Percentiles rank a stretch among this genome's conserved stretches.
These are phyloP conservation scores for Endocalyx cinctus DNA, from an alignment of 2,329 filamentous ascomycete genomes.

Conservation along the genomic window DNA sequence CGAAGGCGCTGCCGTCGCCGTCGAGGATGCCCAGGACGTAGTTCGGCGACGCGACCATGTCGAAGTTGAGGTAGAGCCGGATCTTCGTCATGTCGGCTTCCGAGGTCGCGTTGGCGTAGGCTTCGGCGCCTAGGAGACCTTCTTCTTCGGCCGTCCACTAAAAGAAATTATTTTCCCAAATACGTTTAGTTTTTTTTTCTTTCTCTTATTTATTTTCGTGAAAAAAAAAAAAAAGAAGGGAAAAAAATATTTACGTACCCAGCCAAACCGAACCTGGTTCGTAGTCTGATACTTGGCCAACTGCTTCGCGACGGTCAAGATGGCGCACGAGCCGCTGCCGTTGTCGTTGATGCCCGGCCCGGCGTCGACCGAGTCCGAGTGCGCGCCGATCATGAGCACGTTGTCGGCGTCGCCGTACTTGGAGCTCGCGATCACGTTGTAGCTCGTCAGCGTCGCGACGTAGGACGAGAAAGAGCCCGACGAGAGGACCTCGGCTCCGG, in stretches of 20 bases:
- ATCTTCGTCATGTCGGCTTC: constrained; percentile 49
- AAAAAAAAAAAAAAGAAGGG: too few species aligned
- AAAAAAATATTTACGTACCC: too few species aligned
- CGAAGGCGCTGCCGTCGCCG: constrained; percentile 51
- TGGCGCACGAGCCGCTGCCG: constrained; percentile 53
- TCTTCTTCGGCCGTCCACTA: constrained; percentile 63
- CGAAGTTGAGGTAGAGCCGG: constrained; percentile 57
- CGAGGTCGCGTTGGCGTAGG: constrained; percentile 46
- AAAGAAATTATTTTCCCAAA: too few species aligned
- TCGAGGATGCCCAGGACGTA: constrained; percentile 44
- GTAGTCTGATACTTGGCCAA: constrained; percentile 52
- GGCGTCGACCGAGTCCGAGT: constrained; percentile 56
- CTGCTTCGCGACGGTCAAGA: constrained; percentile 56
- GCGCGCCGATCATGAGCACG: constrained; percentile 53
- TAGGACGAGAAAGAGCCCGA: constrained; percentile 21
- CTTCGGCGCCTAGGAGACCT: constrained; percentile 55
- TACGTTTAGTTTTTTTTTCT: too few species aligned
- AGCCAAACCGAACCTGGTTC: constrained; percentile 59
- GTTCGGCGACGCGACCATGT: constrained; percentile 57
- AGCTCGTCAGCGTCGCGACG: constrained; percentile 25
- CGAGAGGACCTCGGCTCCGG: constrained; percentile 12
- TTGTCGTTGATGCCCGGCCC: constrained; percentile 66
- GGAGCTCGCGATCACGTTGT: constrained; percentile 58
- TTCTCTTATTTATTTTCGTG: too few species aligned
- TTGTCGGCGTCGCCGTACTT: constrained; percentile 54